These are phyloP conservation scores for Cryphonectria nitschkei DNA, from an alignment of 2,329 filamentous ascomycete species.

Conservation along the genomic window DNA sequence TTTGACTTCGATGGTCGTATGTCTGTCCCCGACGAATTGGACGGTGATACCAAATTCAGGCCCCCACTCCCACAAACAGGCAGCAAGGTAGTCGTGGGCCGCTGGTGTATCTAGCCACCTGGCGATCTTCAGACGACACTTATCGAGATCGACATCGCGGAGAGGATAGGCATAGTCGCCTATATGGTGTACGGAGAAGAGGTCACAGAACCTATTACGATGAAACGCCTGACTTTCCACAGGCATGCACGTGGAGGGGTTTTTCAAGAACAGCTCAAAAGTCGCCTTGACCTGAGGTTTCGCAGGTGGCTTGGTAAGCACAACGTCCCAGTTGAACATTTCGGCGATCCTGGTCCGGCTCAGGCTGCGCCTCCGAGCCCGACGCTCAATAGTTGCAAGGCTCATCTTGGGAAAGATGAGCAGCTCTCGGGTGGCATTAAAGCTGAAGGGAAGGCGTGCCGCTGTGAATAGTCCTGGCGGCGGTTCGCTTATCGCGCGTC, in stretches of 20 bases:
- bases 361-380: conserved; percentile 41
- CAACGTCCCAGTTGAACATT: conserved; percentile 39
- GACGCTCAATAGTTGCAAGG: conserved; percentile 38
- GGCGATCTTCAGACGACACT: background rate
- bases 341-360: conserved; percentile 41
- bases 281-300: background rate
- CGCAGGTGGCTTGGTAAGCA: background rate
- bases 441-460: conserved; percentile 31
- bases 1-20: background rate
- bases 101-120: background rate
- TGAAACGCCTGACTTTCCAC: background rate
- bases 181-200: background rate
- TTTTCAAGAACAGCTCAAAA: too few relatives aligned
- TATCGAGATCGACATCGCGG: background rate
- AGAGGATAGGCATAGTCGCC: background rate
- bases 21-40: background rate
- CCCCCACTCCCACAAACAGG: background rate
- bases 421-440: conserved; percentile 30
- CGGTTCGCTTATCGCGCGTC: conserved; percentile 25
- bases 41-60: background rate
- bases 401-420: conserved; percentile 43
- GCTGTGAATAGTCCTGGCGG: conserved; percentile 29
- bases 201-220: background rate
- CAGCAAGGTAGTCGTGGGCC: background rate
- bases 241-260: rapidly evolving